Percentiles rank a stretch among this genome's conserved stretches.
phyloP scores from a whole-genome alignment of 1,284 basidiomycete species.

The Sanguinoderma infundibulare region DNA sequence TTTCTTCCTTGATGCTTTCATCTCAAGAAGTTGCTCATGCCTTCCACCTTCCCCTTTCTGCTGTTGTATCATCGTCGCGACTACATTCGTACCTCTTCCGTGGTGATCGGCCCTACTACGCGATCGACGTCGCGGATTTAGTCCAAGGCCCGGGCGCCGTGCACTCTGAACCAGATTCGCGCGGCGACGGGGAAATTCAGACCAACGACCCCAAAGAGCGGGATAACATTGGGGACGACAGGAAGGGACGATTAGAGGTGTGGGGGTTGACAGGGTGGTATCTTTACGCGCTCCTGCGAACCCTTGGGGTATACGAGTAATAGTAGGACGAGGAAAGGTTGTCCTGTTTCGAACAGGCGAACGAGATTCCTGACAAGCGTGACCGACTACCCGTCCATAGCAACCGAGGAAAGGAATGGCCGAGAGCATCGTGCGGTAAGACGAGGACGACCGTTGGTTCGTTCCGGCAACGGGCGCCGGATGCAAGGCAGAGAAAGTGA shows the following conservation, averaged over 20 bases:
- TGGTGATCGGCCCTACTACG: constrained; percentile 59
- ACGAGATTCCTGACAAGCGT: too few species aligned
- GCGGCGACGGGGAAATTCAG: constrained; percentile 17
- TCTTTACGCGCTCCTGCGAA: constrained; percentile 61
- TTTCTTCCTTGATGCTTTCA: constrained; percentile 58
- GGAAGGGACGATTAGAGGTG: constrained; percentile 58
- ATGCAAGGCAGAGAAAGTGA: not conserved
- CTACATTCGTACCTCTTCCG: constrained; percentile 61
- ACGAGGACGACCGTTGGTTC: too few species aligned
- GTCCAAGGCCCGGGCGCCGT: constrained; percentile 34
- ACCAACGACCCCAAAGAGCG: constrained; percentile 32
- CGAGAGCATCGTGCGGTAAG: too few species aligned
- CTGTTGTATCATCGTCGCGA: constrained; percentile 48
- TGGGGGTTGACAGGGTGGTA: constrained; percentile 89
- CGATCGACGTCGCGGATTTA: constrained; percentile 71
- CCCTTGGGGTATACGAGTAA: constrained; percentile 45
- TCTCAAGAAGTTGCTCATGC: constrained; percentile 66
- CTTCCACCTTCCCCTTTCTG: constrained; percentile 71
- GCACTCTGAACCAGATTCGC: constrained; percentile 14
- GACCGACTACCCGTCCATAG: too few species aligned
- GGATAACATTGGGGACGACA: constrained; percentile 49
- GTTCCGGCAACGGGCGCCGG: too few species aligned
- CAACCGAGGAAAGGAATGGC: too few species aligned
- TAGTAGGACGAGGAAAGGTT: not conserved
- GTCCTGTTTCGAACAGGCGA: too few species aligned